These are phyloP conservation scores for Cyathus olla DNA, from an alignment of 1,284 basidiomycete genomes.

Conservation along the genomic window DNA sequence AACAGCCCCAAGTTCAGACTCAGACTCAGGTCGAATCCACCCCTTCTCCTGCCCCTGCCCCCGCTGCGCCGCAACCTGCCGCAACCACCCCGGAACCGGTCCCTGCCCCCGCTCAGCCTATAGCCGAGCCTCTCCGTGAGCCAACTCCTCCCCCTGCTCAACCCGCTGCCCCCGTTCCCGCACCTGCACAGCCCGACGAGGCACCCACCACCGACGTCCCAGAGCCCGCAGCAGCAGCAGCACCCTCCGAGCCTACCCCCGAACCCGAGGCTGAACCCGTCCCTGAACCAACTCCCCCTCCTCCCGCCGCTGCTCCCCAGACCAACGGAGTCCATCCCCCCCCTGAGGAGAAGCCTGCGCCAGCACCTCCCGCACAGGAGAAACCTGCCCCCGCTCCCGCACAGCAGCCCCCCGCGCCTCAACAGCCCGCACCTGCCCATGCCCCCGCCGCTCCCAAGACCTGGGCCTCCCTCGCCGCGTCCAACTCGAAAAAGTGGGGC, in stretches of 20 bases:
- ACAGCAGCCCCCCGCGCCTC: slow-evolving; percentile 51
- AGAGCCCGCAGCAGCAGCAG: slow-evolving; percentile 38
- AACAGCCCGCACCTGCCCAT: slow-evolving; percentile 39
- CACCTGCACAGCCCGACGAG: slow-evolving; percentile 47
- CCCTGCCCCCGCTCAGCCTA: neutral
- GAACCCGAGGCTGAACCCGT: slow-evolving; percentile 48
- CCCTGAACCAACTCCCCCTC: slow-evolving; percentile 33
- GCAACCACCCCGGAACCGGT: slow-evolving; percentile 34
- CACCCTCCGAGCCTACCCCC: too few species aligned
- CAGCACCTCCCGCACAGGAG: slow-evolving; percentile 50
- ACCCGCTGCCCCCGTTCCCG: slow-evolving; percentile 41
- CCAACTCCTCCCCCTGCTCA: slow-evolving; percentile 47
- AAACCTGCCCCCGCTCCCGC: slow-evolving; percentile 33
- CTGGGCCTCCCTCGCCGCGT: slow-evolving; percentile 92
- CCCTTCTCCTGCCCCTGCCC: slow-evolving; percentile 23
- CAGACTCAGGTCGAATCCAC: neutral
- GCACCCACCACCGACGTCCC: slow-evolving; percentile 44
- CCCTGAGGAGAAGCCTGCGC: slow-evolving; percentile 21
- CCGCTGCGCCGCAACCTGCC: slow-evolving; percentile 39
- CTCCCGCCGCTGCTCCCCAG: slow-evolving; percentile 14
- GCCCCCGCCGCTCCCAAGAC: slow-evolving; percentile 71
- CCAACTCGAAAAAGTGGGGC: slow-evolving; percentile 85
- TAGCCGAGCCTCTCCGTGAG: slow-evolving; percentile 40
- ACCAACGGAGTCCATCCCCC: slow-evolving; percentile 17
- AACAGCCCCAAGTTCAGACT: slow-evolving; percentile 22